Evolutionary conservation across 768 basidiomycete genomes (phyloP).

Genomic region (Podaxis sp.): DNA sequence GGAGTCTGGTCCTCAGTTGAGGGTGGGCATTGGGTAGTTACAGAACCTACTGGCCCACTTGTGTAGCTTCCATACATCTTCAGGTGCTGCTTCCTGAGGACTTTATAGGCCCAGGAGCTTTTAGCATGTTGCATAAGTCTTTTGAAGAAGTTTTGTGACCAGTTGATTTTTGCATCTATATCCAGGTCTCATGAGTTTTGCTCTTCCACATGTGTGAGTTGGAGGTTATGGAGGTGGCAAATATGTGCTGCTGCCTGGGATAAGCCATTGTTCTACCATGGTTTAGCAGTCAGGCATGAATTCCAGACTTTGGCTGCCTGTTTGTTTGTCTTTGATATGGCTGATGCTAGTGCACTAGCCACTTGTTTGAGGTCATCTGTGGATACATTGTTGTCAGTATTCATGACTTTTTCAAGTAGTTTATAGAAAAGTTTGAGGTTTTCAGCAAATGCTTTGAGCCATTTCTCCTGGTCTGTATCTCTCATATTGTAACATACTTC

Average conservation of each 20-base stretch:
- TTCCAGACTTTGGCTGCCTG: not conserved
- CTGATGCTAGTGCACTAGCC: too few relatives aligned
- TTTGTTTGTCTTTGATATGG: not conserved
- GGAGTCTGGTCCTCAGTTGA: slow-evolving; percentile 14
- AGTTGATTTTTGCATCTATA: slow-evolving; percentile 15
- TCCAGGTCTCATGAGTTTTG: not conserved
- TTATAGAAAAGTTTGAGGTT: not conserved
- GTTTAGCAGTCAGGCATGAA: slow-evolving; percentile 12
- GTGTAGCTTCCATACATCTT: slow-evolving; percentile 25
- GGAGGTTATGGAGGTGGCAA: not conserved
- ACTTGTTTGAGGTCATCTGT: not conserved
- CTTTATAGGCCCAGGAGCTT: slow-evolving; percentile 20
- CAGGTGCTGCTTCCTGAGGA: slow-evolving; percentile 18
- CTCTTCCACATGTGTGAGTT: not conserved
- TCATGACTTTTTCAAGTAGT: not conserved
- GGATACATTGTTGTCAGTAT: not conserved
- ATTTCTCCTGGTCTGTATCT: slow-evolving; percentile 18
- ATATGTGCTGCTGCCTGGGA: slow-evolving; percentile 13
- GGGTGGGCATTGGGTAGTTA: slow-evolving; percentile 27
- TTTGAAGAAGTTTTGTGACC: slow-evolving; percentile 20
- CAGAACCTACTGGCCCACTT: slow-evolving; percentile 24
- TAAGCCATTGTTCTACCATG: slow-evolving; percentile 25
- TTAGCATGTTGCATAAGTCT: slow-evolving; percentile 21
- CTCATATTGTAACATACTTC: slow-evolving; percentile 21
- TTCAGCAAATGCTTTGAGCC: slow-evolving; percentile 16